Base-by-base conservation (phyloP, 305 asterid species). In the Rubia occidens region DNA sequence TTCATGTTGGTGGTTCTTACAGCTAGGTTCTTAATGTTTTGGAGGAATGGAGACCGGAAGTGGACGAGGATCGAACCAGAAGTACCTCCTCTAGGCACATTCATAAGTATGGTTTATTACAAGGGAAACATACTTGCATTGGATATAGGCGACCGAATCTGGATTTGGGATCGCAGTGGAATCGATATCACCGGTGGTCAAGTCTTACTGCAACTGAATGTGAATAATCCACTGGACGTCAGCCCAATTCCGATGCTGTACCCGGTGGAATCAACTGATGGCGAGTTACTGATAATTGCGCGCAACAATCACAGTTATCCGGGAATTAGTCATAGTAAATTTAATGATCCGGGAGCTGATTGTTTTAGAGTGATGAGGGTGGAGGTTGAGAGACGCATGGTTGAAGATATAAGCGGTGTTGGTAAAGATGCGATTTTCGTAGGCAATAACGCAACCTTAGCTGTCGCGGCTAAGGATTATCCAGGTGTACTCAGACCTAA, bases 1-100 rank as follows among this genome's bases (percentile, higher is more conserved):
- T 74, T 40, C 14, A 15, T 2, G 1, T 1, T 74, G 4, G 9
- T 64, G 60, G 15, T 69, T 8, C 0, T 62, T 55, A 2, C 14
- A 0, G 8, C 0, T 9, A 1, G 0, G 2, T 20, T 0, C 42
- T 7, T 54, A 1, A 61, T 29, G 7, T 26, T 63, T 13, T 75
- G 78, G 70, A 17, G 45, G 56, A 56, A 39, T n/a, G 77, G 70
- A 61, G 64, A 74, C 4, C 4, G 1, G 20, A 1, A 15, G 0
- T 69, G 51, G 51, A 58, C 18, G 0, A 40, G 3, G 8, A 54
- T 69, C 21, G 11, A 56, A 39, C 11, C 21, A 20, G 0, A 17
- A 21, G 6, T 1, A 15, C 8, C 10, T 29, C 32, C 32, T 10
- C 6, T 8, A 10, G 0, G 4, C 13, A 11, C 51, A 2, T 32